phyloP scores from a whole-genome alignment of 192 early-diverging fungal species.

The Umbelopsis vinacea region DNA sequence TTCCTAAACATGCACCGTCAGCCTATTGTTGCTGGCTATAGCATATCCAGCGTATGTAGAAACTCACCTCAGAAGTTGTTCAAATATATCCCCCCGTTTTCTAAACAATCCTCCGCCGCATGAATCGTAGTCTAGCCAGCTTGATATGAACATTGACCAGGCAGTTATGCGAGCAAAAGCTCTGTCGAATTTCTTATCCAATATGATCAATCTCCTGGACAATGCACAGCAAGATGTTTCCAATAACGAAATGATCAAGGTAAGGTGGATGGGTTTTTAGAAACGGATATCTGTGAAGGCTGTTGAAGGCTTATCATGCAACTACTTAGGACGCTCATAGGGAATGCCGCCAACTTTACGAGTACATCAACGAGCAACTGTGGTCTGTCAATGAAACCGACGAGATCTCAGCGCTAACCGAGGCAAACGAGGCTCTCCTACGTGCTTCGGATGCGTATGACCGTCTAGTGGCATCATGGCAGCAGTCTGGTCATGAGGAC shows the following conservation, averaged over 20 bases:
- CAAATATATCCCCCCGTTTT: background rate
- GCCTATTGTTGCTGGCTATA: slow-evolving; percentile 23
- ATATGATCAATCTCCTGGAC: slow-evolving; percentile 2
- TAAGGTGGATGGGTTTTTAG: background rate
- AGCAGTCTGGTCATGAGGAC: slow-evolving; percentile 13
- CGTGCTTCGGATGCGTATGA: background rate
- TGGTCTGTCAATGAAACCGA: slow-evolving; percentile 6
- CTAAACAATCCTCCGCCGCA: background rate
- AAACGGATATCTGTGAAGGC: no score
- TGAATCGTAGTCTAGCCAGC: background rate
- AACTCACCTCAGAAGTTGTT: background rate
- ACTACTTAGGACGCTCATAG: background rate
- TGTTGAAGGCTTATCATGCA: slow-evolving; percentile 2
- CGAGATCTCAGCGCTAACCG: background rate
- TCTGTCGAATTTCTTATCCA: background rate
- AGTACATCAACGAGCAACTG: slow-evolving; percentile 11
- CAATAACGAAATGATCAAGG: slow-evolving; percentile 19
- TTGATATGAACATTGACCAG: slow-evolving; percentile 21
- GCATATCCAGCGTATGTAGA: slow-evolving; percentile 19
- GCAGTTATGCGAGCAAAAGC: slow-evolving; percentile 11
- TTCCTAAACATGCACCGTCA: background rate
- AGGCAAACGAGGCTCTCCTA: background rate
- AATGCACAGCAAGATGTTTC: slow-evolving; percentile 16
- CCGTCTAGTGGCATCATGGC: background rate
- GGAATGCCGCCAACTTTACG: slow-evolving; percentile 4